Percentiles rank a stretch among this genome's conserved stretches.
Conservation (phyloP, 1,284 basidiomycete species). For the Microstroma glucosiphilum region DNA sequence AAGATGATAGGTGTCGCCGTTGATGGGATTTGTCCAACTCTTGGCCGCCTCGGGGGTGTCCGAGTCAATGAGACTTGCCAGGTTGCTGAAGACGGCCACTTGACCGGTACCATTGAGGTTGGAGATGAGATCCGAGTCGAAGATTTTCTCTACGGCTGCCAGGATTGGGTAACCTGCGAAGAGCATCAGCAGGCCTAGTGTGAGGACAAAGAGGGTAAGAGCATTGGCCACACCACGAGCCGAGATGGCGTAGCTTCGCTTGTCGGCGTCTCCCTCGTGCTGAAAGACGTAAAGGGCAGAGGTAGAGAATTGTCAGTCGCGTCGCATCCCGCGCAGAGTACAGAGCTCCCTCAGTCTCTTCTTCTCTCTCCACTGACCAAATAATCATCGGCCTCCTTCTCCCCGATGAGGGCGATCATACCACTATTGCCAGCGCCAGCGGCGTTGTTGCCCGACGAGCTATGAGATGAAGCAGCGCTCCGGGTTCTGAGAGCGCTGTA, state of each 20-base stretch:
- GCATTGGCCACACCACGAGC: conserved; percentile 39
- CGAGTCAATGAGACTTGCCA: conserved; percentile 21
- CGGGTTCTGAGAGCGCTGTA: conserved; percentile 7
- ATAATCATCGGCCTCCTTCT: conserved; percentile 7
- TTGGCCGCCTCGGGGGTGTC: conserved; percentile 31
- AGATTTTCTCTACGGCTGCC: conserved; percentile 30
- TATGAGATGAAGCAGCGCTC: not conserved
- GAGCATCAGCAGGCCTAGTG: conserved; percentile 34
- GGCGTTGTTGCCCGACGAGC: not conserved
- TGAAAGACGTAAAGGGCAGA: too few species aligned
- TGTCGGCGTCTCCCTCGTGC: conserved; percentile 17
- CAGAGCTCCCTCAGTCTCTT: too few species aligned
- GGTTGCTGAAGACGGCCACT: conserved; percentile 12
- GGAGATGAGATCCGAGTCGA: conserved; percentile 15
- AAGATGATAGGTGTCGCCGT: conserved; percentile 27
- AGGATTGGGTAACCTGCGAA: conserved; percentile 48
- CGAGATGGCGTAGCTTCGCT: conserved; percentile 25
- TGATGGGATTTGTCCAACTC: conserved; percentile 18
- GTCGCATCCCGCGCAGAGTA: too few species aligned
- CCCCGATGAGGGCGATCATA: conserved; percentile 1
- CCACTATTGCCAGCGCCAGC: not conserved
- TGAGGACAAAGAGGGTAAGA: conserved; percentile 34
- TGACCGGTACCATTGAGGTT: conserved; percentile 36
- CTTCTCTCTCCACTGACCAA: not conserved
- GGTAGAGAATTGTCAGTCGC: too few species aligned